Evolutionary conservation across 306 rosid genomes (phyloP).

Genomic region (Quercus alba): DNA sequence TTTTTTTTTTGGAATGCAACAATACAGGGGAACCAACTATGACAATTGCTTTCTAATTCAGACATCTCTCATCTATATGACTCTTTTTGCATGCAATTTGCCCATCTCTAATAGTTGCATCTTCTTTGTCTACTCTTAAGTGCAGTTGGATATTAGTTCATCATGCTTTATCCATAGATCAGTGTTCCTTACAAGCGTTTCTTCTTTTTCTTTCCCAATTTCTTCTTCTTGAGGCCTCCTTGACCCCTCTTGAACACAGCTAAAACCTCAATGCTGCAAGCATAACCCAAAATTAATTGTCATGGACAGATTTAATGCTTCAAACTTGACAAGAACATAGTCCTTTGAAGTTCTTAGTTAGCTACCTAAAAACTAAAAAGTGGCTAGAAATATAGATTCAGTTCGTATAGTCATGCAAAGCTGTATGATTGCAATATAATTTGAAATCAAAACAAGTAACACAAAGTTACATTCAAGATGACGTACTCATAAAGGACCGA

Average conservation of each 20-base stretch:
- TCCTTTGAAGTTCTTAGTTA: background rate
- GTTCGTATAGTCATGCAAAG: background rate
- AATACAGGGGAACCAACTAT: conserved; percentile 8
- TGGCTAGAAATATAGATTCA: conserved; percentile 13
- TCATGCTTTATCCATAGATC: conserved; percentile 10
- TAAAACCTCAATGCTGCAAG: conserved; percentile 77
- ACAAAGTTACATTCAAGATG: background rate
- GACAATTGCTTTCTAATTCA: conserved; percentile 6
- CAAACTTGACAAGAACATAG: background rate
- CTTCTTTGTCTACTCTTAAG: background rate
- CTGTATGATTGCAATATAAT: too few relatives aligned
- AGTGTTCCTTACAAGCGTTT: conserved; percentile 35
- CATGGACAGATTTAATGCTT: background rate
- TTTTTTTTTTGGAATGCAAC: background rate
- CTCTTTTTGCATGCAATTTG: conserved; percentile 14
- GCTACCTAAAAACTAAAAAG: background rate
- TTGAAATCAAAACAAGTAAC: background rate
- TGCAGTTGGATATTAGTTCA: background rate
- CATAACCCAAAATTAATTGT: conserved; percentile 15
- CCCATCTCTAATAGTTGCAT: background rate
- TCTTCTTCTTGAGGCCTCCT: conserved; percentile 50
- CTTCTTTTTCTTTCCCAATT: conserved; percentile 69
- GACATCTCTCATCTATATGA: background rate
- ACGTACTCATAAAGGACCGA: background rate
- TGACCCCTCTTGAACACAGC: conserved; percentile 73